phyloP scores from a whole-genome alignment of 1,139 yeast species.

The Petasospora fabianii region DNA sequence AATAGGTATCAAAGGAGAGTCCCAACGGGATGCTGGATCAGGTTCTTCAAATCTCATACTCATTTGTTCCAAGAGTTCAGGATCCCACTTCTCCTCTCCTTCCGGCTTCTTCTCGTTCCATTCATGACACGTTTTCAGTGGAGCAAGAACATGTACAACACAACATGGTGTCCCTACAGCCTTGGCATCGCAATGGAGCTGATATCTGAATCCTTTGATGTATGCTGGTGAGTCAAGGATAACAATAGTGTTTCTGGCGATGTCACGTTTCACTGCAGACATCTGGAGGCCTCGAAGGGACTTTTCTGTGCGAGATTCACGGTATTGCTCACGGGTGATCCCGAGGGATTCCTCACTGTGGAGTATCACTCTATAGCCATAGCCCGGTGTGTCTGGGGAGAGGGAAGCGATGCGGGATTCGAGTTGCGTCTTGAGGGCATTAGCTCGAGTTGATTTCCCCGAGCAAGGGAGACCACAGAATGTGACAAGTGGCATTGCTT shows the following conservation, averaged over 20 bases:
- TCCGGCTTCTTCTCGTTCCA: conserved; percentile 44
- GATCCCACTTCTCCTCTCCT: neutral
- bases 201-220: conserved; percentile 94
- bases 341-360: conserved; percentile 80
- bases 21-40: conserved; percentile 84
- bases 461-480: conserved; percentile 83
- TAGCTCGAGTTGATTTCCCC: conserved; percentile 80
- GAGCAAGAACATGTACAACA: conserved; percentile 73
- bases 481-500: conserved; percentile 74
- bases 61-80: conserved; percentile 53
- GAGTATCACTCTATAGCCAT: conserved; percentile 49
- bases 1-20: conserved; percentile 79
- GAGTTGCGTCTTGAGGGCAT: conserved; percentile 45
- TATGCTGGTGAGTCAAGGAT: conserved; percentile 83
- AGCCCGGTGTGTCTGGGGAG: conserved; percentile 41
- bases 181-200: conserved; percentile 89
- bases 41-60: conserved; percentile 94
- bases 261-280: conserved; percentile 82
- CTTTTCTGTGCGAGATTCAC: conserved; percentile 71
- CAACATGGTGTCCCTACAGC: conserved; percentile 79
- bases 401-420: conserved; percentile 44
- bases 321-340: conserved; percentile 62
- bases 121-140: conserved; percentile 54
- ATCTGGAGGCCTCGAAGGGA: conserved; percentile 80
- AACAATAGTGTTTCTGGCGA: conserved; percentile 67